phyloP scores from a whole-genome alignment of 139 green algal genomes.

The Chlorella sorokiniana region DNA sequence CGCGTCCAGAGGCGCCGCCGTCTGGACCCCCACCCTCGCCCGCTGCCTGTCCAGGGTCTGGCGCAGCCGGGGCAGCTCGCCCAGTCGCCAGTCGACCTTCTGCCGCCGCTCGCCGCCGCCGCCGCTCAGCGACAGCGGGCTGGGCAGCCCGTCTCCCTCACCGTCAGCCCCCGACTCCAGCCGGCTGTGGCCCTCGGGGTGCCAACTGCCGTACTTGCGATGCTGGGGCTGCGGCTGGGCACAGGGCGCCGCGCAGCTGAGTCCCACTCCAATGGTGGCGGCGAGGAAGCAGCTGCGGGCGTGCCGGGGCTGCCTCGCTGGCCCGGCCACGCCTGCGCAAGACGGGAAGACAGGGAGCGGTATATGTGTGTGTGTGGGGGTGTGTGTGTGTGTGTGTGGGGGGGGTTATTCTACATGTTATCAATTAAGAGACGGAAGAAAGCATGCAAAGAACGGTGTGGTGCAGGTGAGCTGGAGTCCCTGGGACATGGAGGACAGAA shows the following conservation, averaged over 20 bases:
- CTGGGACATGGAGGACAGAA: no score
- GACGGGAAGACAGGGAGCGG: neutral
- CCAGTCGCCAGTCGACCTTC: conserved; percentile 28
- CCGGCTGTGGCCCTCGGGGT: neutral
- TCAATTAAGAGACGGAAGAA: no score
- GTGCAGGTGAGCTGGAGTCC: no score
- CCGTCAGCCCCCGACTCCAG: neutral
- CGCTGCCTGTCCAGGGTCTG: neutral
- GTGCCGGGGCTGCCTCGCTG: neutral
- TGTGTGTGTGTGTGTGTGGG: no score
- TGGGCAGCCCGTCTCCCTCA: neutral
- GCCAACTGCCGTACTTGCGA: neutral
- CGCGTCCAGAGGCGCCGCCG: neutral
- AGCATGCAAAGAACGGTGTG: no score
- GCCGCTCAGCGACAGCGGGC: neutral
- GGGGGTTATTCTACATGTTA: no score
- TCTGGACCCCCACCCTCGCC: neutral
- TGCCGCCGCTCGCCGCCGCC: neutral
- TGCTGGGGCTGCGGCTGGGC: neutral
- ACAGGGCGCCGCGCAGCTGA: neutral
- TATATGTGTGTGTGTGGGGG: no score
- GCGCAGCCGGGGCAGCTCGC: neutral
- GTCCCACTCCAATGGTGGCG: neutral
- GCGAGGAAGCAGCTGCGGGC: neutral
- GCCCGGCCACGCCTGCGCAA: neutral